Conservation (phyloP, 2,329 filamentous ascomycete species). For the Pseudogymnoascus sp. region DNA sequence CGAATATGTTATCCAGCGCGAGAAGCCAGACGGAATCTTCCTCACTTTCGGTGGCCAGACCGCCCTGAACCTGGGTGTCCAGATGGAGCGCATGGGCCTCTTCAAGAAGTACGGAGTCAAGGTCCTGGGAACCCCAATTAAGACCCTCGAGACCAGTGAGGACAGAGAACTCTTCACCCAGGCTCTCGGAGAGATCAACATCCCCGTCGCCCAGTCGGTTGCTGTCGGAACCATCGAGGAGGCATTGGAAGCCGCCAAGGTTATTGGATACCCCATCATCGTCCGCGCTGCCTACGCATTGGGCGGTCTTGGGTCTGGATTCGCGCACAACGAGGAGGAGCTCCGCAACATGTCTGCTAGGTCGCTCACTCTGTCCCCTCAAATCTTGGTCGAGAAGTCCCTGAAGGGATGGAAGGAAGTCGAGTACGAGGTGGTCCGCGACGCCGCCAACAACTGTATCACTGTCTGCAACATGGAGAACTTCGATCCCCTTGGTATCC, state of each 20-base stretch:
- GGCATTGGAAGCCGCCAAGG: conserved; percentile 76
- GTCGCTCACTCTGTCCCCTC: conserved; percentile 85
- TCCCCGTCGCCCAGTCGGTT: conserved; percentile 93
- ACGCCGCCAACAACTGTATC: conserved; percentile 97
- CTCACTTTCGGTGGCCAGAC: conserved; percentile 97
- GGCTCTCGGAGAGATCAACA: conserved; percentile 93
- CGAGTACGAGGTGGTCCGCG: conserved; percentile 95
- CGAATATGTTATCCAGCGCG: conserved; percentile 91
- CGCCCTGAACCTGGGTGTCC: conserved; percentile 88
- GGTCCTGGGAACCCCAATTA: conserved; percentile 89
- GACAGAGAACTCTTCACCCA: conserved; percentile 94
- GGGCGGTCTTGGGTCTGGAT: conserved; percentile 91
- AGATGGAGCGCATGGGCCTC: conserved; percentile 93
- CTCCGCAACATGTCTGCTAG: conserved; percentile 87
- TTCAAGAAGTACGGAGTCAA: conserved; percentile 94
- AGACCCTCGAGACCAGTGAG: conserved; percentile 88
- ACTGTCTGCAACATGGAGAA: conserved; percentile 98
- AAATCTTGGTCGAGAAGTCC: conserved; percentile 96
- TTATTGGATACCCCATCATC: conserved; percentile 93
- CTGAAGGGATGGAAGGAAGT: conserved; percentile 99
- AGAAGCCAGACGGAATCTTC: conserved; percentile 94
- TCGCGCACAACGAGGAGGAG: conserved; percentile 89
- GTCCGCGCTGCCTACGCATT: conserved; percentile 95
- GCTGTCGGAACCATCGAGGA: conserved; percentile 88
- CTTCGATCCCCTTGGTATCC: conserved; percentile 94